Evolutionary conservation across 345 rosid species (phyloP).

Genomic region (Iberis pinnata): DNA sequence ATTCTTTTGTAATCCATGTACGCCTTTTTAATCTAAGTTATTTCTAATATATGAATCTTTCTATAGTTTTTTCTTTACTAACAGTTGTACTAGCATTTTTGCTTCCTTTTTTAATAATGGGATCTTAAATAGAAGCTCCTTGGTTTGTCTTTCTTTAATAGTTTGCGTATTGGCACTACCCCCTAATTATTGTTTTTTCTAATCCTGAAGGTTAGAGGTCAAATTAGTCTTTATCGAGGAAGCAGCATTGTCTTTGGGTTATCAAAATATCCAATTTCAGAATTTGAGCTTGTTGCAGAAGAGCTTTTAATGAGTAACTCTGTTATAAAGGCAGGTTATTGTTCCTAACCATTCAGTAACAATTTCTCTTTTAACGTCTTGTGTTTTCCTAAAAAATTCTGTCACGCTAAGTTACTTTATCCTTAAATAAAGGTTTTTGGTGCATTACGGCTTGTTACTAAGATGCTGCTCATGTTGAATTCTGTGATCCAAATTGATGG

Average conservation of each 20-base stretch:
- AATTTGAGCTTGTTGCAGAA: constrained; percentile 96
- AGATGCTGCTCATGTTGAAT: constrained; percentile 96
- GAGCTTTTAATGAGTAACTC: constrained; percentile 97
- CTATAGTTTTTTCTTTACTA: not conserved
- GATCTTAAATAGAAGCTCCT: constrained; percentile 14
- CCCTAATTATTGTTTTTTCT: constrained; percentile 8
- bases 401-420: constrained; percentile 1
- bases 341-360: constrained; percentile 18
- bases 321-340: constrained; percentile 65
- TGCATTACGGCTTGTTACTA: constrained; percentile 82
- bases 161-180: not conserved
- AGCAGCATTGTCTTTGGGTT: constrained; percentile 86
- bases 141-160: constrained; percentile 17
- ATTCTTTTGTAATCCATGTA: constrained; percentile 8
- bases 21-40: not conserved
- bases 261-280: constrained; percentile 76
- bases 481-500: constrained; percentile 89
- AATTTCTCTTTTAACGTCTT: constrained; percentile 4
- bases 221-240: constrained; percentile 74
- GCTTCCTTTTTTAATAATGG: not conserved
- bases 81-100: constrained; percentile 1
- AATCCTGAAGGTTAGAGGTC: constrained; percentile 82
- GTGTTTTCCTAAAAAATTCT: not conserved
- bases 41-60: constrained; percentile 3
- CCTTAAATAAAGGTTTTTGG: constrained; percentile 73